Conservation (phyloP, 495 filamentous ascomycete genomes). For the Pseudoneurospora amorphoporcata region DNA sequence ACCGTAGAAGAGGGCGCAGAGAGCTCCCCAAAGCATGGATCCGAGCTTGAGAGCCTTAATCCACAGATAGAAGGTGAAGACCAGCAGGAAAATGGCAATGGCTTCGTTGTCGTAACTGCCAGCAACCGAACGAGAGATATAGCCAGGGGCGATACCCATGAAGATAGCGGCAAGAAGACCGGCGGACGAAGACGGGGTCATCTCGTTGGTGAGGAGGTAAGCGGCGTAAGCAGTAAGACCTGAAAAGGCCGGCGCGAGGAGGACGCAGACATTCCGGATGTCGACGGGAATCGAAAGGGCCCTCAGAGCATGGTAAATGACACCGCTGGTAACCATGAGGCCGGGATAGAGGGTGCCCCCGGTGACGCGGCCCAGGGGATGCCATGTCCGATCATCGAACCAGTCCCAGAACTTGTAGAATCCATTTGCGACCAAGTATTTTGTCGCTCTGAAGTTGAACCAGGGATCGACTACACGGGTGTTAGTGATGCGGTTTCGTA, state of each 20-base stretch:
- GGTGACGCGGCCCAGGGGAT: conserved; percentile 95
- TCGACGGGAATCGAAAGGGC: conserved; percentile 91
- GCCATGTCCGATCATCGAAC: conserved; percentile 99
- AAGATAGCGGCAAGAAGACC: conserved; percentile 90
- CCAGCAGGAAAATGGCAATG: conserved; percentile 96
- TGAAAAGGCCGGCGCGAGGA: conserved; percentile 92
- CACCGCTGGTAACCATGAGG: conserved; percentile 97
- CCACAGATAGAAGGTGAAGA: conserved; percentile 99
- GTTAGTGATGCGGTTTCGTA: conserved; percentile 12
- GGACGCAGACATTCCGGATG: conserved; percentile 96
- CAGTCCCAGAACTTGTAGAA: conserved; percentile 99
- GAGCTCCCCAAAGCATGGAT: conserved; percentile 88
- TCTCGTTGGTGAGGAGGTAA: conserved; percentile 94
- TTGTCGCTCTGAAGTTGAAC: conserved; percentile 99
- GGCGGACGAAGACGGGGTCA: conserved; percentile 83
- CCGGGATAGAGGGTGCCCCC: conserved; percentile 97
- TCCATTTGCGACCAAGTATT: conserved; percentile 91
- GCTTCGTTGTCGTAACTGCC: conserved; percentile 99
- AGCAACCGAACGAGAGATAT: conserved; percentile 94
- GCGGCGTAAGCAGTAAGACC: conserved; percentile 88
- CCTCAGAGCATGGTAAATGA: conserved; percentile 89
- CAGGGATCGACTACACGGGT: conserved; percentile 81
- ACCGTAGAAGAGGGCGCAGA: conserved; percentile 94
- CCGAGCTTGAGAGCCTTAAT: conserved; percentile 96
- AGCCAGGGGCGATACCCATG: conserved; percentile 96